phyloP scores from a whole-genome alignment of 1,284 basidiomycete species.

The Amylostereum areolatum region DNA sequence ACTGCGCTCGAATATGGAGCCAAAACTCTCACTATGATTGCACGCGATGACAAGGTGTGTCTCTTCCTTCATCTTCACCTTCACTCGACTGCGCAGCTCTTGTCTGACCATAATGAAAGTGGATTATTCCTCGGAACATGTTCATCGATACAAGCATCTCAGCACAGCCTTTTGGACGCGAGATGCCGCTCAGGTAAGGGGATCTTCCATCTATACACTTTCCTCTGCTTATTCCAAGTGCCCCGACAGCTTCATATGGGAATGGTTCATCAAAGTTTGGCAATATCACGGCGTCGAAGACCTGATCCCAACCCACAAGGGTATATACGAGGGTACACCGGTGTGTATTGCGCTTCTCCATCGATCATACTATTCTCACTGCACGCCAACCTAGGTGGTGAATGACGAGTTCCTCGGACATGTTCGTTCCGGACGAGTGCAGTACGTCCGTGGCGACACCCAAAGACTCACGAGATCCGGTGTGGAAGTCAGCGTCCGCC shows the following conservation, averaged over 20 bases:
- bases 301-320: constrained; percentile 34
- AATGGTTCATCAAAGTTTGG: constrained; percentile 39
- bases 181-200: constrained; percentile 43
- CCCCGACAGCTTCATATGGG: constrained; percentile 41
- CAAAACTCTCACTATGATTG: constrained; percentile 39
- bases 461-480: constrained; percentile 37
- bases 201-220: constrained; percentile 1
- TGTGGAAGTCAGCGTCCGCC: constrained; percentile 29
- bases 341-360: constrained; percentile 15
- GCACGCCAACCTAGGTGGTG: constrained; percentile 32
- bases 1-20: constrained; percentile 41
- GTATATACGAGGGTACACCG: constrained; percentile 46
- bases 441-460: constrained; percentile 53
- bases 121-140: constrained; percentile 30
- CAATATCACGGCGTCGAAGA: constrained; percentile 51
- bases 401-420: constrained; percentile 52
- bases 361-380: not conserved
- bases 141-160: constrained; percentile 48
- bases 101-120: not conserved
- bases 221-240: not conserved
- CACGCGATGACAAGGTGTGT: constrained; percentile 29
- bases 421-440: constrained; percentile 41
- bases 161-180: constrained; percentile 52
- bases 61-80: not conserved
- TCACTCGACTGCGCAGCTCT: not conserved